Evolutionary conservation across 306 rosid species (phyloP), one percentile per base, ranked within the genome.

Genomic region (Vigna reflexopilosa): DNA sequence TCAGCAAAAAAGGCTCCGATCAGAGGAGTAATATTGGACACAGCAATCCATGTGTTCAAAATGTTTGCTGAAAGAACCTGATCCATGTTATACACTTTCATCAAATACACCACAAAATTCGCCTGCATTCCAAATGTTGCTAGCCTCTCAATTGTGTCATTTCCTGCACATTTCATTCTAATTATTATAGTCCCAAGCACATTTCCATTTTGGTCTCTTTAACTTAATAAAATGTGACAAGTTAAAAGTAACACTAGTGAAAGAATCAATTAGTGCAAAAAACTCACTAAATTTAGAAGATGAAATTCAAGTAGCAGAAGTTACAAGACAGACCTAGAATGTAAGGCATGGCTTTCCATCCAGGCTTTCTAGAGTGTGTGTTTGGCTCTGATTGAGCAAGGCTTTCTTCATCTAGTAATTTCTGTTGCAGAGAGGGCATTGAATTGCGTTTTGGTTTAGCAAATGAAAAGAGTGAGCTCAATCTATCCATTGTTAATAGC

Each of bases 71-170:
- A 85, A 61, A 36, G 6, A 10, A 88, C 87, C 49, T 86, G 92
- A 67, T 86, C 92, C 88, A 89, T 80, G 69, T 86, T 73, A 72
- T 54, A 84, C 64, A 82, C 90, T 59, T 19, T 80, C 80, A 78
- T 77, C 78, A 86, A 52, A 57, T 89, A 89, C 67, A 89, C 86
- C 71, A 85, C 72, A 14, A 89, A 82, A 24, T 86, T 89, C 30
- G 84, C 76, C 59, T 80, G 80, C 80, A 89, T 45, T 56, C 90
- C 90, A 67, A 4, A 80, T 0, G 90, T 69, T 19, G 90, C 90
- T 74, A 89, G 67, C 83, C 85, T 89, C 83, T 89, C 90, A n/a
- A 63, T 26, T 2, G 88, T 83, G 72, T 86, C 92, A 72, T 83
- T 88, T 26, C 91, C 91, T 88, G 71, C 84, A n/a, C 20, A 72